Conservation (phyloP, 2,329 filamentous ascomycete species). For the Bisporella sp. region DNA sequence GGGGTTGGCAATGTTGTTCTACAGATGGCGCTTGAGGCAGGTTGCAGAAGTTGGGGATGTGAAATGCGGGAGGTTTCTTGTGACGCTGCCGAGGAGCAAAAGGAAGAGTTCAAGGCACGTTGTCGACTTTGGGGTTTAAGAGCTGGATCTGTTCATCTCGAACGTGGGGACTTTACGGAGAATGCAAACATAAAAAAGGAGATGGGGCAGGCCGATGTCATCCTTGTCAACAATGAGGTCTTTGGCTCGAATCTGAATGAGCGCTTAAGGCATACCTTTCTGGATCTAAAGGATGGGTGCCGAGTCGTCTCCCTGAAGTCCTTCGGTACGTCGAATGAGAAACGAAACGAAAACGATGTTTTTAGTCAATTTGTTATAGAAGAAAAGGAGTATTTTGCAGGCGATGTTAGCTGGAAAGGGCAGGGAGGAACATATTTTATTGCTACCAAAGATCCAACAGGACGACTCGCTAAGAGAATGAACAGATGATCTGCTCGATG, state of each 20-base stretch:
- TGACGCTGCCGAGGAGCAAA: constrained; percentile 72
- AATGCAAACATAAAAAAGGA: constrained; percentile 63
- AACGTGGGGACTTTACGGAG: constrained; percentile 77
- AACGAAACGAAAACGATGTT: constrained; percentile 71
- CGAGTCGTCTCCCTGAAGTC: constrained; percentile 88
- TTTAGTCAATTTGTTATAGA: constrained; percentile 75
- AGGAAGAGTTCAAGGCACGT: constrained; percentile 75
- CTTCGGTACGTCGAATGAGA: constrained; percentile 77
- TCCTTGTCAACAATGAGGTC: constrained; percentile 96
- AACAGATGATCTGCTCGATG: no score
- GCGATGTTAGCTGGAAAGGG: constrained; percentile 83
- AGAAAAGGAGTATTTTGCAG: constrained; percentile 59
- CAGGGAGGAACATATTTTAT: constrained; percentile 82
- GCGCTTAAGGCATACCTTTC: constrained; percentile 76
- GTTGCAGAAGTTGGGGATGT: constrained; percentile 92
- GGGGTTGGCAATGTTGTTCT: constrained; percentile 94
- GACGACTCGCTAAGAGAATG: no score
- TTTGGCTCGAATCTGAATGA: constrained; percentile 87
- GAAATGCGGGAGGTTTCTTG: constrained; percentile 93
- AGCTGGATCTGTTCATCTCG: constrained; percentile 71
- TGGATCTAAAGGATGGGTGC: constrained; percentile 87
- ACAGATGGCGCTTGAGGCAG: constrained; percentile 87
- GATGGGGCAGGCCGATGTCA: constrained; percentile 82
- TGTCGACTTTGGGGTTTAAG: constrained; percentile 84
- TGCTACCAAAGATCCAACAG: constrained; percentile 55